Evolutionary conservation across 768 basidiomycete species (phyloP), one percentile per base, ranked within the genome.

Genomic region (Panellus pusillus): DNA sequence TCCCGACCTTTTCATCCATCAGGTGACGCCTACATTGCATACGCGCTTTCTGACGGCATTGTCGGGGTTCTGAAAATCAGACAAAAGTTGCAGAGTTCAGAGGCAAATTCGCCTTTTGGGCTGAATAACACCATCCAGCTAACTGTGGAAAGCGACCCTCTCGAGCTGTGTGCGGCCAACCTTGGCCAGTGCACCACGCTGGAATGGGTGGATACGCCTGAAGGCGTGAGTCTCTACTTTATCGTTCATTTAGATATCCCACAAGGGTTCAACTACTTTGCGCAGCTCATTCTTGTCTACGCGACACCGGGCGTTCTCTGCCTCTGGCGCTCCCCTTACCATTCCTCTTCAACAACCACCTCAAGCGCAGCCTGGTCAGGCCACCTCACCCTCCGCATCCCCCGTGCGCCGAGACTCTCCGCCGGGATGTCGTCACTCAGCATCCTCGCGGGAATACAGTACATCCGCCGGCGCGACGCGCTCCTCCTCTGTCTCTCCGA

Each of bases 401-500:
- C 86, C 9, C 68, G 70, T 50, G 74, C 69, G 3, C 81, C 84
- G 58, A 77, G 70, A 20, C 65, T 78, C 11, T 87, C 82, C 14
- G 65, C 71, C 14, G 81, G 79, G 17, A 84, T 87, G 9, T 88
- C 88, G 0, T 66, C 79, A 9, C 73, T 89, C 35, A 76, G 80
- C 48, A 79, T 77, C 4, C 71, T 82, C 17, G 79, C 86, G 13
- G 89, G 90, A 0, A 65, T 89, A 29, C 65, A 74, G 14, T 87
- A 89, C 65, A 60, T 79, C 15, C 66, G 58, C 4, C 65, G 68
- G 15, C 69, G 69, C 29, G 89, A 91, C 62, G 57, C 70, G 1
- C 71, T 89, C 29, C 51, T 89, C 17, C 55, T 90, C 35, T 74
- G 82, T 4, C 73, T 91, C 15, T 75, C 78, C 35, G 90, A 93